Percentiles rank a stretch among this genome's conserved stretches.
phyloP scores from a whole-genome alignment of 331 rosid species.

The Cucumis variabilis region DNA sequence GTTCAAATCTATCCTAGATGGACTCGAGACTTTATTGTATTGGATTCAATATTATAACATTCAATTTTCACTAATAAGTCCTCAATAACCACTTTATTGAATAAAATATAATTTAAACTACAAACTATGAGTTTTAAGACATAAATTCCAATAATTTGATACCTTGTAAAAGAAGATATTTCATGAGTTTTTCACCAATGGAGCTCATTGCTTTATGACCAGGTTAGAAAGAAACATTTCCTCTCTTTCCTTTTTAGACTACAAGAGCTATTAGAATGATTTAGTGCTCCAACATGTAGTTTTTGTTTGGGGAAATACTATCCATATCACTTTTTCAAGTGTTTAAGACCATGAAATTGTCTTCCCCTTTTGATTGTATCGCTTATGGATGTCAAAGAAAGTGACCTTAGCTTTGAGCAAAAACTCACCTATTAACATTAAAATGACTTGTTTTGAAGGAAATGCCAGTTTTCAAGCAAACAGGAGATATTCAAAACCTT shows the following conservation, averaged over 20 bases:
- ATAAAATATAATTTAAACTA: too few relatives aligned
- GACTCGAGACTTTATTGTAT: too few relatives aligned
- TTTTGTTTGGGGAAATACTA: slow-evolving; percentile 63
- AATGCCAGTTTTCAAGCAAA: slow-evolving; percentile 28
- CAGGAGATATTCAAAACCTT: neutral
- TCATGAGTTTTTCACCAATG: neutral
- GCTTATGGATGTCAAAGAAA: slow-evolving; percentile 46
- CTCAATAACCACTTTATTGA: too few relatives aligned
- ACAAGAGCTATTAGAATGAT: slow-evolving; percentile 28
- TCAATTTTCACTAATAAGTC: too few relatives aligned
- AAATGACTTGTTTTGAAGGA: neutral
- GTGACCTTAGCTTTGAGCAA: slow-evolving; percentile 33
- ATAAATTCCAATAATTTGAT: too few relatives aligned
- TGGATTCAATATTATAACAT: too few relatives aligned
- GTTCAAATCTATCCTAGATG: too few relatives aligned
- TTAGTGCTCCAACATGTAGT: slow-evolving; percentile 45
- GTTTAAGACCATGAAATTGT: slow-evolving; percentile 27
- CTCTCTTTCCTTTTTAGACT: neutral
- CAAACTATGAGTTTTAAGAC: too few relatives aligned
- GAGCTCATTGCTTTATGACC: neutral
- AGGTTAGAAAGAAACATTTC: neutral
- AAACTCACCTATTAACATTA: neutral
- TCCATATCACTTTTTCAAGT: slow-evolving; percentile 50
- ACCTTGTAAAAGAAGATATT: neutral
- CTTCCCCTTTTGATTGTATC: slow-evolving; percentile 50